Conservation (phyloP, 495 filamentous ascomycete species). For the Neurospora pannonica region DNA sequence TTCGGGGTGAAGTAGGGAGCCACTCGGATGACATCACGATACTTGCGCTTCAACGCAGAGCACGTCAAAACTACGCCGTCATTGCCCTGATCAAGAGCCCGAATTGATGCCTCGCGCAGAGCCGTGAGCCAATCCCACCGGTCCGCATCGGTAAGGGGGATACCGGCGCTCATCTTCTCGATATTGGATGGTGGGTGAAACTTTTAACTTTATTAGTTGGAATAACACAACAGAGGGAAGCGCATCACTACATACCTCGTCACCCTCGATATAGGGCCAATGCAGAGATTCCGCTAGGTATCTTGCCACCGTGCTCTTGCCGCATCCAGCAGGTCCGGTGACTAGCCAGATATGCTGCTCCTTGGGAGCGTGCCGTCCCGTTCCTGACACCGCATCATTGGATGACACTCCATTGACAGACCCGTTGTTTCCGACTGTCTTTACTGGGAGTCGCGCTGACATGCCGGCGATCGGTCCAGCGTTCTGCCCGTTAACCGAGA, state of each 20-base stretch:
- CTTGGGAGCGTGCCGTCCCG: slow-evolving; percentile 15
- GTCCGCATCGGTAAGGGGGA: slow-evolving; percentile 86
- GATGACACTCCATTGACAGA: slow-evolving; percentile 16
- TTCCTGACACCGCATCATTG: slow-evolving; percentile 15
- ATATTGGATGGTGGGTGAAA: slow-evolving; percentile 80
- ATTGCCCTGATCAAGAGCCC: slow-evolving; percentile 45
- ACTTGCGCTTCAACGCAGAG: slow-evolving; percentile 92
- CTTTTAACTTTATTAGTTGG: slow-evolving; percentile 37
- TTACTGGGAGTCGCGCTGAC: slow-evolving; percentile 20
- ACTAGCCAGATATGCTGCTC: slow-evolving; percentile 91
- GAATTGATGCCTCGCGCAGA: slow-evolving; percentile 71
- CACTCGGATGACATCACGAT: slow-evolving; percentile 91
- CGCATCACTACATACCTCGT: slow-evolving; percentile 60
- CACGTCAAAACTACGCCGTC: slow-evolving; percentile 90
- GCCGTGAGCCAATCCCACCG: slow-evolving; percentile 97
- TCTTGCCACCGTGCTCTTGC: slow-evolving; percentile 87
- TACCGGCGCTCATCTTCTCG: slow-evolving; percentile 84
- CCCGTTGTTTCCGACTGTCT: slow-evolving; percentile 18
- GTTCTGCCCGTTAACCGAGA: slow-evolving; percentile 26
- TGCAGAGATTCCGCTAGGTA: slow-evolving; percentile 61
- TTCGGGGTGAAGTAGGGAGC: slow-evolving; percentile 69
- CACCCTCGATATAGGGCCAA: slow-evolving; percentile 86
- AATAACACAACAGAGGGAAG: background rate
- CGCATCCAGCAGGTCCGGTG: slow-evolving; percentile 93
- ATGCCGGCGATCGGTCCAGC: slow-evolving; percentile 22